phyloP scores from a whole-genome alignment of 2,329 filamentous ascomycete species.

The Aspergillus sp. region DNA sequence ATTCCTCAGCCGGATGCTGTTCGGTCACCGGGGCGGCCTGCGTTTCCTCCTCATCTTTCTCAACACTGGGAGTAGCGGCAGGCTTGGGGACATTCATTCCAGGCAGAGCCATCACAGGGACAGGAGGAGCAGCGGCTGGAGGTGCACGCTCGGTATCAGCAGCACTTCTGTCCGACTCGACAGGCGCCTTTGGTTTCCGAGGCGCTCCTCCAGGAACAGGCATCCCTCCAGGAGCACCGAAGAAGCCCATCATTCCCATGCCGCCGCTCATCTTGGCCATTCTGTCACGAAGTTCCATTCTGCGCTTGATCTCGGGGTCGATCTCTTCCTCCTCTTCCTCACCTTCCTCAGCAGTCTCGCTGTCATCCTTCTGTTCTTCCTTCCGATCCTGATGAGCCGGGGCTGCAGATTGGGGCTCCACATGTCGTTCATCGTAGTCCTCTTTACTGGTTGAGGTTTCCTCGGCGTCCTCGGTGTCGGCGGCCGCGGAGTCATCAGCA shows the following conservation, averaged over 20 bases:
- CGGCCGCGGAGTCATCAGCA: conserved; percentile 63
- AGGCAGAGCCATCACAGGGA: conserved; percentile 63
- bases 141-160: conserved; percentile 31
- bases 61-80: conserved; percentile 44
- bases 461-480: conserved; percentile 62
- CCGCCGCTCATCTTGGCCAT: conserved; percentile 99
- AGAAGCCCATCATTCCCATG: conserved; percentile 96
- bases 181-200: conserved; percentile 51
- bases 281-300: conserved; percentile 83
- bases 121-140: conserved; percentile 40
- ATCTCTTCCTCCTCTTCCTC: conserved; percentile 82
- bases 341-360: conserved; percentile 51
- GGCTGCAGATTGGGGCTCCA: conserved; percentile 14
- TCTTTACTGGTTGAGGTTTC: conserved; percentile 68
- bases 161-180: conserved; percentile 33
- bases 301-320: conserved; percentile 81
- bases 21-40: conserved; percentile 42
- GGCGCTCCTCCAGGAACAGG: conserved; percentile 39
- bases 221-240: conserved; percentile 67
- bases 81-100: conserved; percentile 62
- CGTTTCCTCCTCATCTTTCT: conserved; percentile 53
- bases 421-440: conserved; percentile 63
- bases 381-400: conserved; percentile 5
- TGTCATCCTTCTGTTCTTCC: conserved; percentile 45
- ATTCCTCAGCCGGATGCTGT: conserved; percentile 44